Percentiles rank a stretch among this genome's conserved stretches.
Conservation (phyloP, 768 basidiomycete genomes). For the Xanthoconium stramineum region DNA sequence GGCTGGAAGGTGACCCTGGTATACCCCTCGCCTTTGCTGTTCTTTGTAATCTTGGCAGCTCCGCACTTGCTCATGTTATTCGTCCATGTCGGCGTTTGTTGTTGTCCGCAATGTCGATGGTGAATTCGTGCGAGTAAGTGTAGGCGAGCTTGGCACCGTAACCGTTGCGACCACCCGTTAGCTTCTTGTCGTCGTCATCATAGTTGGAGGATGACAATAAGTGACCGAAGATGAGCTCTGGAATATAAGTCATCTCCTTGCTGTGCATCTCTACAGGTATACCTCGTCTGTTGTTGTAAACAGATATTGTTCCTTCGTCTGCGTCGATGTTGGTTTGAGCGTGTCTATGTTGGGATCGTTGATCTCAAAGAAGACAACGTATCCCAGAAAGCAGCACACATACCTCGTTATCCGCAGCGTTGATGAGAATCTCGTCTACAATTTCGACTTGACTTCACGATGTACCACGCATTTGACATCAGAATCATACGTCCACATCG, state of each 20-base stretch:
- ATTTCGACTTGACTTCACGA: slow-evolving; percentile 92
- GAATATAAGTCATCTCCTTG: slow-evolving; percentile 91
- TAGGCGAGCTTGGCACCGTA: slow-evolving; percentile 98
- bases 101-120: slow-evolving; percentile 92
- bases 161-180: slow-evolving; percentile 97
- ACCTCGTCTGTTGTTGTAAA: slow-evolving; percentile 85
- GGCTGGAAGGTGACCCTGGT: no score
- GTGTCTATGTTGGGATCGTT: slow-evolving; percentile 91
- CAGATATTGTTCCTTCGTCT: slow-evolving; percentile 75
- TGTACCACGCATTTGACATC: no score
- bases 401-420: no score
- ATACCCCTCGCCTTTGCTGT: no score
- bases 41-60: no score
- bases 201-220: slow-evolving; percentile 94
- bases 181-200: slow-evolving; percentile 97
- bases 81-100: no score
- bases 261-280: slow-evolving; percentile 97
- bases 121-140: slow-evolving; percentile 96
- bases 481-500: no score
- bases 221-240: slow-evolving; percentile 96
- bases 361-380: slow-evolving; percentile 49
- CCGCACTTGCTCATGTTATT: no score
- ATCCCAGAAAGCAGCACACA: no score
- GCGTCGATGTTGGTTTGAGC: slow-evolving; percentile 84
- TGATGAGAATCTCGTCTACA: no score